Evolutionary conservation across 495 filamentous ascomycete species (phyloP).

Genomic region (Articulospora tetracladia): DNA sequence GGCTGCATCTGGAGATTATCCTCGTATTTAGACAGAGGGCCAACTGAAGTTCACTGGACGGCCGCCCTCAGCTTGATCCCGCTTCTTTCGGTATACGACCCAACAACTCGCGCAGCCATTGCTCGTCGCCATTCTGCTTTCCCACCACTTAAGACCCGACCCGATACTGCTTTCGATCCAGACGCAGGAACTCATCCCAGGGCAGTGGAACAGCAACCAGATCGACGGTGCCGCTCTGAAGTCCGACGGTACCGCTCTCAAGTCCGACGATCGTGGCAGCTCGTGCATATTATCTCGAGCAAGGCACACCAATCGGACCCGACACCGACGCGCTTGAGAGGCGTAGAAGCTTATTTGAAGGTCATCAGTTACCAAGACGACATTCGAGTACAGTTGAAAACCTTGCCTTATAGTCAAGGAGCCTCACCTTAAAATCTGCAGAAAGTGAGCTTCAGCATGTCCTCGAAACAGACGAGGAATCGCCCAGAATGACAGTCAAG

Average conservation of each 20-base stretch:
- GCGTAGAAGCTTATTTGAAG: conserved; percentile 21
- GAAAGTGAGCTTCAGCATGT: neutral
- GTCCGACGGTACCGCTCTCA: conserved; percentile 17
- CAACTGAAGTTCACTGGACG: neutral
- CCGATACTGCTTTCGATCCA: neutral
- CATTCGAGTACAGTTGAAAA: conserved; percentile 11
- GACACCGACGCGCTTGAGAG: neutral
- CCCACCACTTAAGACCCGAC: conserved; percentile 6
- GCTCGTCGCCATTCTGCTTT: conserved; percentile 9
- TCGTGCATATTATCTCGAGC: conserved; percentile 18
- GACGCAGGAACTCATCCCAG: conserved; percentile 7
- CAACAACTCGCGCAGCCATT: neutral
- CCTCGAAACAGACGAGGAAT: conserved; percentile 4
- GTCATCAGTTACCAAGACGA: conserved; percentile 12
- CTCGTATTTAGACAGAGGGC: neutral
- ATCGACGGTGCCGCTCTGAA: conserved; percentile 9
- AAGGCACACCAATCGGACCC: conserved; percentile 8
- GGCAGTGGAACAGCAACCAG: neutral
- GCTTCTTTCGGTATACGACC: neutral
- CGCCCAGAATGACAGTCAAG: neutral
- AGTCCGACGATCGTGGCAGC: conserved; percentile 19
- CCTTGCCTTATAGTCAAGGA: conserved; percentile 5
- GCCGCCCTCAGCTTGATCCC: neutral
- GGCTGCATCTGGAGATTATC: neutral
- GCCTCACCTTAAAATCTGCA: conserved; percentile 7